A percentile compares a stretch with the other conserved stretches of the same genome.
Evolutionary conservation across 208 protist genomes (phyloP).

Genomic region (Trichomonas tenax): DNA sequence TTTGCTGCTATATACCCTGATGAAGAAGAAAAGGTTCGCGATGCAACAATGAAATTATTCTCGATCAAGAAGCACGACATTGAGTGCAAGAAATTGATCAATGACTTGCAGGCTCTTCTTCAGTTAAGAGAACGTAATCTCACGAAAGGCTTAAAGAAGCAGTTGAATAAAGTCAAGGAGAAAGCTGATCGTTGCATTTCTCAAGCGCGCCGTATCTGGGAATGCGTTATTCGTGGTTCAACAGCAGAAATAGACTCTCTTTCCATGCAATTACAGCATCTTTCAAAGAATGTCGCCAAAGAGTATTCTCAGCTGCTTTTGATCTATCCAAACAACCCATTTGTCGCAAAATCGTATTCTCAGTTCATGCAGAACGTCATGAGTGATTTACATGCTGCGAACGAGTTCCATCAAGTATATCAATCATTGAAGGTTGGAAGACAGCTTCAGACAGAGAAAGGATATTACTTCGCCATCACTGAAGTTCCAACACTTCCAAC

Average conservation of each 20-base stretch:
- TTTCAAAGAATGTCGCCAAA: background rate
- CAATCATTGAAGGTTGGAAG: background rate
- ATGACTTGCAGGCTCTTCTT: background rate
- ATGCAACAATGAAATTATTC: background rate
- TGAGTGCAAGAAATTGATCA: background rate
- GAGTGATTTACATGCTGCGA: background rate
- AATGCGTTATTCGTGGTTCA: constrained; percentile 8
- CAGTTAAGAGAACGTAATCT: background rate
- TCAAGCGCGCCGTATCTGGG: background rate
- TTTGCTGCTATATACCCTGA: background rate
- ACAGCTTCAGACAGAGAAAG: background rate
- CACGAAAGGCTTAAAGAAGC: background rate
- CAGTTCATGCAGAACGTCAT: background rate
- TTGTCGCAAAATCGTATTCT: background rate
- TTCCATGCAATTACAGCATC: background rate
- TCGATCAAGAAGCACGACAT: background rate
- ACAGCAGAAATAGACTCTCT: background rate
- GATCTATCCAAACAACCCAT: background rate
- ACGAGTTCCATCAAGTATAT: background rate
- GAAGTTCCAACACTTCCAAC: background rate
- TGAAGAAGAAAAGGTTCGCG: background rate
- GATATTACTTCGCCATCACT: background rate
- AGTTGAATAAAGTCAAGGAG: background rate
- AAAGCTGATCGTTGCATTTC: background rate
- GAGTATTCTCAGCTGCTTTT: background rate